phyloP scores from a whole-genome alignment of 2,329 filamentous ascomycete species.

The Fusarium multiceps region DNA sequence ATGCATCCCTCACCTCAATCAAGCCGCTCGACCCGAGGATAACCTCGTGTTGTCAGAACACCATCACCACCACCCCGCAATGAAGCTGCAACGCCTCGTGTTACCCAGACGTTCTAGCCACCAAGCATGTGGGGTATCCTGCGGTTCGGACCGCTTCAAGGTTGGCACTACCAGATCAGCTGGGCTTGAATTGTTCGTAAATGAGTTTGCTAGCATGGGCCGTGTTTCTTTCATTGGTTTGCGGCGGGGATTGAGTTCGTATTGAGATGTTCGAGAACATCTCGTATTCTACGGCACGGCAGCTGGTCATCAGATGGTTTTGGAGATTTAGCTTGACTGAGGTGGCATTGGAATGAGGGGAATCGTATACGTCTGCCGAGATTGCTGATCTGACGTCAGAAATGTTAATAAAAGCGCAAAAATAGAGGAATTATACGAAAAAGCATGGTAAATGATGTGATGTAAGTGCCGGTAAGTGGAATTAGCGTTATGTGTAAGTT shows the following conservation, averaged over 20 bases:
- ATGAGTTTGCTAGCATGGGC: background rate
- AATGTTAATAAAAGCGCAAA: background rate
- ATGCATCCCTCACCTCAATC: background rate
- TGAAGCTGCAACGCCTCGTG: background rate
- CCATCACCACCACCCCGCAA: background rate
- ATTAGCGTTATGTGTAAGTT: background rate
- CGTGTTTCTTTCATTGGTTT: background rate
- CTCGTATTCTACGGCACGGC: background rate
- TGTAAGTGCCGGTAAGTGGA: background rate
- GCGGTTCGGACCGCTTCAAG: conserved; percentile 1
- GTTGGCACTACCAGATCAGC: background rate
- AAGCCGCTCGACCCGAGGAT: background rate
- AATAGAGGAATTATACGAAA: background rate
- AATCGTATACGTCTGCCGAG: background rate
- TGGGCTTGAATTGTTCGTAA: background rate
- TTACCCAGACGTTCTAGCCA: background rate
- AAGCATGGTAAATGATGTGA: background rate
- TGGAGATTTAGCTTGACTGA: too few relatives aligned
- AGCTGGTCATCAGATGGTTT: background rate
- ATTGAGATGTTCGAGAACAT: background rate
- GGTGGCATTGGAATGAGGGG: background rate
- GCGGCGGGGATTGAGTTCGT: background rate
- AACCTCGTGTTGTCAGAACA: background rate
- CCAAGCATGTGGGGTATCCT: background rate
- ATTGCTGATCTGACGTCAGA: background rate